phyloP scores from a whole-genome alignment of 1,284 basidiomycete species.

The Microbotryum violaceum region DNA sequence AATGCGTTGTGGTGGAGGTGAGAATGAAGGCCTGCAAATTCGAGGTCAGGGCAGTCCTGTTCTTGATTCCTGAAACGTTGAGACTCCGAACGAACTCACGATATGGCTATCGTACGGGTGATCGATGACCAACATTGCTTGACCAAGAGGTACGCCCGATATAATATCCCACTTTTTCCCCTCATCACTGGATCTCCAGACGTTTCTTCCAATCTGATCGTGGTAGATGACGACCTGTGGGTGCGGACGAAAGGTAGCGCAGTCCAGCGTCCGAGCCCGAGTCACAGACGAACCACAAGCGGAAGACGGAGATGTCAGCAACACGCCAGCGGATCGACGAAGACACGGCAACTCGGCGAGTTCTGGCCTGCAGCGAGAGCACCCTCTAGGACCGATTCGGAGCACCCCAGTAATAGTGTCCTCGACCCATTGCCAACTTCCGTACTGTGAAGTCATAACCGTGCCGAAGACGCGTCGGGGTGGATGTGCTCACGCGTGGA shows the following conservation, averaged over 20 bases:
- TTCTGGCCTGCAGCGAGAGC: no score
- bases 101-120: conserved; percentile 77
- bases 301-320: no score
- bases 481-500: no score
- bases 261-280: conserved; percentile 1
- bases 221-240: conserved; percentile 70
- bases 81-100: conserved; percentile 48
- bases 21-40: conserved; percentile 69
- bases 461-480: no score
- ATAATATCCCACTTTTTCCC: conserved; percentile 70
- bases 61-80: background rate
- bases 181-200: conserved; percentile 81
- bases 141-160: conserved; percentile 55
- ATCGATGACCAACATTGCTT: conserved; percentile 65
- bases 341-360: no score
- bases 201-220: conserved; percentile 59
- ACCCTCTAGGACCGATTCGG: no score
- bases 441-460: no score
- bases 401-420: no score
- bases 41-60: background rate
- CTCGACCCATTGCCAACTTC: no score
- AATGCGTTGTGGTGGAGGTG: conserved; percentile 63
- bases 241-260: conserved; percentile 21
- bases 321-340: no score
- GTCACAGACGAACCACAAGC: background rate